These are phyloP conservation scores for Isabelozyma pseudorhagii DNA, from an alignment of 805 yeast species.

Conservation along the genomic window DNA sequence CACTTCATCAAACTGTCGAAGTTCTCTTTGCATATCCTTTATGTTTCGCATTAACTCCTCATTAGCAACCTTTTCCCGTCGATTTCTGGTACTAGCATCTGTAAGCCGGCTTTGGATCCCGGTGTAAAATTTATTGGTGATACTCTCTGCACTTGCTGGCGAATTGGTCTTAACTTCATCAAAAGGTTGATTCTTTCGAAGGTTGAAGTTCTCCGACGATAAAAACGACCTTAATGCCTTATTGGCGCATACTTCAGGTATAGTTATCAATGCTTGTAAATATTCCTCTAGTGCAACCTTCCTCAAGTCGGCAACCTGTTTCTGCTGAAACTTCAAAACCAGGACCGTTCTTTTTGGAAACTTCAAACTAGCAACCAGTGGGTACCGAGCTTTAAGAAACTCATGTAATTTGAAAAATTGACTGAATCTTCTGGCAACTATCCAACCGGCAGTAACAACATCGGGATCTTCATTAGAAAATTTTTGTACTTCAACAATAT, in stretches of 20 bases:
- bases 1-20: slow-evolving; percentile 48
- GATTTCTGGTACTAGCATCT: background rate
- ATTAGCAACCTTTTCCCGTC: slow-evolving; percentile 1
- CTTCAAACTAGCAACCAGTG: slow-evolving; percentile 45
- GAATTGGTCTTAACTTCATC: slow-evolving; percentile 16
- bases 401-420: slow-evolving; percentile 75
- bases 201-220: slow-evolving; percentile 61
- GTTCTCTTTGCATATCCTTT: slow-evolving; percentile 52
- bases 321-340: slow-evolving; percentile 69
- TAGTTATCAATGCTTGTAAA: slow-evolving; percentile 50
- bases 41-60: slow-evolving; percentile 24
- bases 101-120: slow-evolving; percentile 18
- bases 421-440: slow-evolving; percentile 83
- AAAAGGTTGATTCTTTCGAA: slow-evolving; percentile 26
- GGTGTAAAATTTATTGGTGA: slow-evolving; percentile 33
- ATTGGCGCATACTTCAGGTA: slow-evolving; percentile 72
- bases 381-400: slow-evolving; percentile 53
- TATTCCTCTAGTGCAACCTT: slow-evolving; percentile 60
- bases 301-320: slow-evolving; percentile 61
- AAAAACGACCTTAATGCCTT: slow-evolving; percentile 71
- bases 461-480: slow-evolving; percentile 37
- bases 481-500: slow-evolving; percentile 74
- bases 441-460: slow-evolving; percentile 70
- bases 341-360: slow-evolving; percentile 60
- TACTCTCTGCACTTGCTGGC: slow-evolving; percentile 20